phyloP scores from a whole-genome alignment of 2,329 filamentous ascomycete genomes.

The Fusarium secorum region DNA sequence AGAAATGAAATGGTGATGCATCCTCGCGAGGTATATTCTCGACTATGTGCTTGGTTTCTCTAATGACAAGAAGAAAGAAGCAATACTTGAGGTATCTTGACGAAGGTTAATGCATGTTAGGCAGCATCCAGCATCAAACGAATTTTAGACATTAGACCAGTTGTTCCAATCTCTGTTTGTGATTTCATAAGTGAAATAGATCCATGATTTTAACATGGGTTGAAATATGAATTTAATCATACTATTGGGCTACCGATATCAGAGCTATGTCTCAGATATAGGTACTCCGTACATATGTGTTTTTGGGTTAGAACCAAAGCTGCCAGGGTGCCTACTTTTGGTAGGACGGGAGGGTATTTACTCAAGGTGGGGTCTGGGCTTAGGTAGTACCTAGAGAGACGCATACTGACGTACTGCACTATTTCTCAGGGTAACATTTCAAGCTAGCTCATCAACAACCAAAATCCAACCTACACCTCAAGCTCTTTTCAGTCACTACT shows the following conservation, averaged over 20 bases:
- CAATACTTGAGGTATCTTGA: slow-evolving; percentile 3
- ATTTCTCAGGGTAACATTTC: slow-evolving; percentile 25
- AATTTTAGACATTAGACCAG: background rate
- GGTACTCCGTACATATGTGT: background rate
- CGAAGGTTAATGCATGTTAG: slow-evolving; percentile 12
- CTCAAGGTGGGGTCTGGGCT: background rate
- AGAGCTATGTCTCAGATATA: background rate
- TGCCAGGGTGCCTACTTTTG: background rate
- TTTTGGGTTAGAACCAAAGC: background rate
- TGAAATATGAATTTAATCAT: background rate
- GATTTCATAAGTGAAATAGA: background rate
- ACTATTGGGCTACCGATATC: background rate
- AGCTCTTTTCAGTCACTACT: background rate
- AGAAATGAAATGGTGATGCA: slow-evolving; percentile 28
- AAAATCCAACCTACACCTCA: slow-evolving; percentile 2
- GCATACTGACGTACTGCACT: slow-evolving; percentile 37
- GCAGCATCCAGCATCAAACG: slow-evolving; percentile 7
- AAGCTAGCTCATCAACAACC: slow-evolving; percentile 14
- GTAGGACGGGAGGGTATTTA: background rate
- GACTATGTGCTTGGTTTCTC: slow-evolving; percentile 3
- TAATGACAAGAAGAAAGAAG: background rate
- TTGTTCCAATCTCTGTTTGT: background rate
- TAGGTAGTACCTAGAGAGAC: background rate
- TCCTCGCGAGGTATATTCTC: background rate
- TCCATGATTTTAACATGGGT: background rate